Evolutionary conservation across 345 rosid species (phyloP).

Genomic region (Populus alba): DNA sequence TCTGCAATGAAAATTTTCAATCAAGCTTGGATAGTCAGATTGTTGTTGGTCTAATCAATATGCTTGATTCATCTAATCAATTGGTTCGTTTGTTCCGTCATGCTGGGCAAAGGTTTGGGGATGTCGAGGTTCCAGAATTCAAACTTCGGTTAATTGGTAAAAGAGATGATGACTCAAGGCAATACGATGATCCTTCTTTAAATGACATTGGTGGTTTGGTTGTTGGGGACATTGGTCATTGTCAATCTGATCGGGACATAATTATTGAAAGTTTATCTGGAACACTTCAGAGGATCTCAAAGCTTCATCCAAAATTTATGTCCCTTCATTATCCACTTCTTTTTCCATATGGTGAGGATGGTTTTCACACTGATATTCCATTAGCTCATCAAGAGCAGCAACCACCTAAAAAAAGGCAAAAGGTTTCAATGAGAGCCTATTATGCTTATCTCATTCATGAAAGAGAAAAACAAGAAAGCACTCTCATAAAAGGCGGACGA

Average conservation of each 20-base stretch:
- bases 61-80: background rate
- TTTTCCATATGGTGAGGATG: background rate
- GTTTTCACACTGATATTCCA: background rate
- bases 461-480: too few species aligned
- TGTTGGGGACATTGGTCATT: too few species aligned
- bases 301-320: background rate
- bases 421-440: background rate
- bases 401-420: rapidly evolving
- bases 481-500: background rate
- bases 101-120: background rate
- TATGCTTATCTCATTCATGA: background rate
- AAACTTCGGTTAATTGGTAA: background rate
- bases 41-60: background rate
- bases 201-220: too few species aligned
- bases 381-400: background rate
- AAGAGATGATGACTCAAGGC: background rate
- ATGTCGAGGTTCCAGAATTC: background rate
- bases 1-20: rapidly evolving
- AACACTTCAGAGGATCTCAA: background rate
- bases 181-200: too few species aligned
- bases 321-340: background rate
- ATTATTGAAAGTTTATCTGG: too few species aligned
- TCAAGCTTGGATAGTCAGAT: background rate
- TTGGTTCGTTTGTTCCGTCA: background rate
- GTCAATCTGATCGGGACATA: too few species aligned